phyloP scores from a whole-genome alignment of 2,329 filamentous ascomycete species.

The Immersiporthe knoxdaviesiana region DNA sequence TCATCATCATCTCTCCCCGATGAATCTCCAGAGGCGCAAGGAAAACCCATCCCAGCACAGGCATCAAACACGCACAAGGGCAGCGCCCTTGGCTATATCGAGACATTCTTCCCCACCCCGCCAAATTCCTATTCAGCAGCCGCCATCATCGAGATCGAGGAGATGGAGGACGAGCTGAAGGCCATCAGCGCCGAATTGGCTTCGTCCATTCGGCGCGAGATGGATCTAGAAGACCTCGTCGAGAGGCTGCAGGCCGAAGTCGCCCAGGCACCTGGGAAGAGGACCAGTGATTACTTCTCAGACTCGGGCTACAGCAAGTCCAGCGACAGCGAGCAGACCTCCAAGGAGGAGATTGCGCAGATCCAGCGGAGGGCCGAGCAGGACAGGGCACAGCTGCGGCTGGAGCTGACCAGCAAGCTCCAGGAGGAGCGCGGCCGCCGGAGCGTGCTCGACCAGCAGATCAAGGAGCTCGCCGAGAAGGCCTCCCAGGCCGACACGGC shows the following conservation, averaged over 20 bases:
- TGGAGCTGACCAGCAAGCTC: slow-evolving; percentile 83
- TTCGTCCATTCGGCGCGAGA: slow-evolving; percentile 88
- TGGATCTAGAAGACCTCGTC: slow-evolving; percentile 93
- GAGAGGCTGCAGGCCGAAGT: slow-evolving; percentile 83
- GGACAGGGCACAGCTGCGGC: slow-evolving; percentile 82
- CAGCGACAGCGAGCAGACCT: slow-evolving; percentile 65
- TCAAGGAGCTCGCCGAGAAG: slow-evolving; percentile 79
- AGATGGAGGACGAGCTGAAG: slow-evolving; percentile 92
- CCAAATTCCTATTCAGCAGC: slow-evolving; percentile 41
- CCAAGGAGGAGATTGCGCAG: slow-evolving; percentile 75
- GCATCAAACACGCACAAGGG: slow-evolving; percentile 44
- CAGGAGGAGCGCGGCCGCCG: slow-evolving; percentile 82
- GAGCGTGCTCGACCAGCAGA: slow-evolving; percentile 78
- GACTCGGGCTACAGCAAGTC: slow-evolving; percentile 90
- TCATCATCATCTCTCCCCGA: slow-evolving; percentile 40
- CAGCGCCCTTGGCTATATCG: slow-evolving; percentile 53
- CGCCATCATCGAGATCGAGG: slow-evolving; percentile 65
- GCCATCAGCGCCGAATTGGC: slow-evolving; percentile 93
- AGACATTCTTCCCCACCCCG: slow-evolving; percentile 57
- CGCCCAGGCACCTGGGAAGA: slow-evolving; percentile 62
- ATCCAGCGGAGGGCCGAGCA: slow-evolving; percentile 85
- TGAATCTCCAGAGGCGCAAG: slow-evolving; percentile 46
- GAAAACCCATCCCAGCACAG: slow-evolving; percentile 45
- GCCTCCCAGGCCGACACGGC: slow-evolving; percentile 65
- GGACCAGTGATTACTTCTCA: slow-evolving; percentile 97